phyloP scores from a whole-genome alignment of 2,329 filamentous ascomycete species.

The Aspergillus caelatus region DNA sequence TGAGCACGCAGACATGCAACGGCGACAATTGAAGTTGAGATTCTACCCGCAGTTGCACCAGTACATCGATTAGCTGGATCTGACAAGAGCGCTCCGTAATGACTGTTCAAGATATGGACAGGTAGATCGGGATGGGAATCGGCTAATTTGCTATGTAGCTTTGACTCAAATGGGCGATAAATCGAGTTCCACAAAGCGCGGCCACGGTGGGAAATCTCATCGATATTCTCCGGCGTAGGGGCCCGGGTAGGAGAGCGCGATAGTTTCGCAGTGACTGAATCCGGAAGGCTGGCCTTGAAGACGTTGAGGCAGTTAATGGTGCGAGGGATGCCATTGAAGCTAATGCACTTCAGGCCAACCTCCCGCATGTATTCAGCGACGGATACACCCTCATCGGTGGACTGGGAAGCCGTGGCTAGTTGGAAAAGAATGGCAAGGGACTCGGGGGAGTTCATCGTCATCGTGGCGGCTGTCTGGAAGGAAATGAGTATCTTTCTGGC shows the following conservation, averaged over 20 bases:
- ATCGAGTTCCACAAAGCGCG: conserved; percentile 73
- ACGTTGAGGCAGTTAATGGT: conserved; percentile 80
- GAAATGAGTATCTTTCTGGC: background rate
- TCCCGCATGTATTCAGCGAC: conserved; percentile 47
- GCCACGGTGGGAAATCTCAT: conserved; percentile 60
- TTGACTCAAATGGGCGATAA: conserved; percentile 73
- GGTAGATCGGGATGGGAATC: conserved; percentile 80
- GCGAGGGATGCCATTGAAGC: conserved; percentile 67
- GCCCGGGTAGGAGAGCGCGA: conserved; percentile 60
- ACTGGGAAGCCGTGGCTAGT: conserved; percentile 37
- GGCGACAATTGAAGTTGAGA: conserved; percentile 73
- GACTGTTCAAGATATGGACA: conserved; percentile 73
- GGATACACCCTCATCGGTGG: conserved; percentile 29
- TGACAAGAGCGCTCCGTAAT: conserved; percentile 74
- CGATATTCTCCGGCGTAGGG: conserved; percentile 57
- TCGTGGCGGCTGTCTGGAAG: conserved; percentile 75
- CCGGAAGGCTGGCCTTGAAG: conserved; percentile 66
- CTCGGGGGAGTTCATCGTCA: conserved; percentile 84
- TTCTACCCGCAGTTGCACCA: conserved; percentile 63
- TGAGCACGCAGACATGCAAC: conserved; percentile 76
- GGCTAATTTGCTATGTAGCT: conserved; percentile 71
- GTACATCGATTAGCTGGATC: conserved; percentile 60
- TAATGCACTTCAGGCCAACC: conserved; percentile 51
- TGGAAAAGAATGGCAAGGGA: conserved; percentile 67
- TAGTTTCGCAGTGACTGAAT: conserved; percentile 57